Evolutionary conservation across 2,329 filamentous ascomycete genomes (phyloP), one percentile per base, ranked within the genome.

Genomic region (Colletotrichum navitas): DNA sequence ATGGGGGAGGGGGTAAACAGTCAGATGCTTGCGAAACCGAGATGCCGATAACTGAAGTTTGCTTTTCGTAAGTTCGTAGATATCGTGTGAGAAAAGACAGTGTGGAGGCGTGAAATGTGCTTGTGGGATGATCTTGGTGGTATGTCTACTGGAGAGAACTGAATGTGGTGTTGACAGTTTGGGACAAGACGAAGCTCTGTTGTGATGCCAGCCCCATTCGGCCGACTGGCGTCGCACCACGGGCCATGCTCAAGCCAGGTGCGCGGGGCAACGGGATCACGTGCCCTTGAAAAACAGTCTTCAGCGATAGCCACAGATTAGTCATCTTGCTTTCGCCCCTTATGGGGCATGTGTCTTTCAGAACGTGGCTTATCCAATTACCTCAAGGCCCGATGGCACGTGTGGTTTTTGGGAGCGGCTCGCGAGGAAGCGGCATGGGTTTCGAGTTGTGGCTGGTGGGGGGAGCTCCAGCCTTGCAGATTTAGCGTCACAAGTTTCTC

Each of bases 221-320:
- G 61, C 47, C 67, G 64, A 36, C 60, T 69, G 60, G 47, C 54
- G 69, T 69, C 55, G 59, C 69, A 72, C 14, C 51, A 59, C 54
- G 54, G 59, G 65, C 56, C 64, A n/a, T 41, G 61, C 43, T 58
- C 16, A 16, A 54, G 65, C 51, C 55, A 71, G 69, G 69, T 69
- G 69, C 70, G 70, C 67, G 70, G 67, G 70, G 67, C 70, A 72
- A 72, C 67, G 55, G 43, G 29, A 55, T 71, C 70, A 72, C 70
- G 67, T 72, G 69, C 10, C 5, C 29, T 3, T 1, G 1, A 1
- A 14, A 8, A 5, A 5, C 14, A 14, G 21, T 11, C 21, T 60
- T 6, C 45, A 36, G 11, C 1, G 1, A 2, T 18, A 70, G 69
- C 66, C 69, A 61, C 21, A n/a, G 1, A 8, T 59, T 32, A 39